Percentiles rank a stretch among this genome's conserved stretches.
Evolutionary conservation across 2,329 filamentous ascomycete species (phyloP).

Genomic region (Ramichloridium luteum): DNA sequence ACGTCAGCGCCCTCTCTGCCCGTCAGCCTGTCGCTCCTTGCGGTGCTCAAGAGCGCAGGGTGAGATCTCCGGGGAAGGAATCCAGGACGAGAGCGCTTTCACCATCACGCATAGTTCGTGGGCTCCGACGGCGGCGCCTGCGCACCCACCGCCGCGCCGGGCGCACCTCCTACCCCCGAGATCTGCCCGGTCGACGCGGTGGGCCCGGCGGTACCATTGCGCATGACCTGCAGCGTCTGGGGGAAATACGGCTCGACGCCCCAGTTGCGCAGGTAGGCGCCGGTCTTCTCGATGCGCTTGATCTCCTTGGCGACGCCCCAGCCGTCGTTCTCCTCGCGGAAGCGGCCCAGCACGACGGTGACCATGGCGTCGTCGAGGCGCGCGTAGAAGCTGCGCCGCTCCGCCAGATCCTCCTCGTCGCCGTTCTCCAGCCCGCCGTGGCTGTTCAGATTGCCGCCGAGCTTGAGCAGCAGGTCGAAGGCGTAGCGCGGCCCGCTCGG

Average conservation of each 20-base stretch:
- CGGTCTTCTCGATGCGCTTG: constrained; percentile 45
- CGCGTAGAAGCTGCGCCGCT: constrained; percentile 39
- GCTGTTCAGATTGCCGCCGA: constrained; percentile 43
- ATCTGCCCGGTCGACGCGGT: too few relatives aligned
- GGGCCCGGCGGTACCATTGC: constrained; percentile 16
- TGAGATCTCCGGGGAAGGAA: too few relatives aligned
- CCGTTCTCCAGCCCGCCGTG: constrained; percentile 40
- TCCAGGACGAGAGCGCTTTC: too few relatives aligned
- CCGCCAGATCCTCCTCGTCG: constrained; percentile 35
- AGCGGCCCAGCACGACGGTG: constrained; percentile 39
- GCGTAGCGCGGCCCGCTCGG: constrained; percentile 37
- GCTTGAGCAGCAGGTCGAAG: constrained; percentile 43
- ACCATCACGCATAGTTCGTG: too few relatives aligned
- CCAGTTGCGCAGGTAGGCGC: constrained; percentile 38
- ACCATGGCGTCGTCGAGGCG: constrained; percentile 40
- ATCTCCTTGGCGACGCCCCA: constrained; percentile 42
- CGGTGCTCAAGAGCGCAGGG: too few relatives aligned
- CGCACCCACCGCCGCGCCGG: too few relatives aligned
- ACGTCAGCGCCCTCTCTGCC: too few relatives aligned
- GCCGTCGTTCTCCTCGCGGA: constrained; percentile 37
- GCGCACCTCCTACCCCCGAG: too few relatives aligned
- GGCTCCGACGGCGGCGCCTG: too few relatives aligned
- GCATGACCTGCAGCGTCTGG: constrained; percentile 39
- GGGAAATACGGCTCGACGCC: constrained; percentile 44
- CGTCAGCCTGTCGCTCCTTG: too few relatives aligned